Conservation (phyloP, 495 filamentous ascomycete species). For the Thermothielavioides terrestris region DNA sequence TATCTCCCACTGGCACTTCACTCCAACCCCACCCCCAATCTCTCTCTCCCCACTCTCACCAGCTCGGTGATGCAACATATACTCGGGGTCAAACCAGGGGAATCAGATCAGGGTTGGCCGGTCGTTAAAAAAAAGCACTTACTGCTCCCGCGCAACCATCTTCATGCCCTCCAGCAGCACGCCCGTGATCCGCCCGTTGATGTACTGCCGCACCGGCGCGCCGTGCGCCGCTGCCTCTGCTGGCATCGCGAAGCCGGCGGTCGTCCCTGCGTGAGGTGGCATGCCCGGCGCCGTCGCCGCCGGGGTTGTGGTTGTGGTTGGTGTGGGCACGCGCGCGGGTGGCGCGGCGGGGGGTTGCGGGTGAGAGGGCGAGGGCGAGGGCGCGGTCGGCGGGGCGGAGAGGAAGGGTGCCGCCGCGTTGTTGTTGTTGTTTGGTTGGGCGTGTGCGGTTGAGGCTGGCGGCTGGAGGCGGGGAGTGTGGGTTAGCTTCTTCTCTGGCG, state of each 20-base stretch:
- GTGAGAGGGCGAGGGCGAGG: not conserved
- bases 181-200: slow-evolving; percentile 82
- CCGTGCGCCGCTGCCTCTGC: slow-evolving; percentile 58
- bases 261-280: too few species aligned
- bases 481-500: slow-evolving; percentile 1
- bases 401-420: slow-evolving; percentile 9
- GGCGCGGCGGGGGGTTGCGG: not conserved
- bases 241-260: slow-evolving; percentile 38
- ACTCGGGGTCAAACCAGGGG: too few species aligned
- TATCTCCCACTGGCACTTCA: too few species aligned
- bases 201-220: slow-evolving; percentile 75
- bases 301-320: not conserved
- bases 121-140: slow-evolving; percentile 33
- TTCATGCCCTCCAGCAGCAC: slow-evolving; percentile 90
- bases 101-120: too few species aligned
- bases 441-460: not conserved
- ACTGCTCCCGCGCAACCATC: slow-evolving; percentile 73
- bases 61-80: too few species aligned
- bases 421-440: not conserved
- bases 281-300: too few species aligned
- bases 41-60: too few species aligned
- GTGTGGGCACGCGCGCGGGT: not conserved
- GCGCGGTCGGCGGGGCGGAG: not conserved
- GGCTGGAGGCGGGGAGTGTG: not conserved
- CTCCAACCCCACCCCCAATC: not conserved